A percentile compares a stretch with the other conserved stretches of the same genome.
These are phyloP conservation scores for Niebla homalea DNA, from an alignment of 495 filamentous ascomycete genomes.

Conservation along the genomic window DNA sequence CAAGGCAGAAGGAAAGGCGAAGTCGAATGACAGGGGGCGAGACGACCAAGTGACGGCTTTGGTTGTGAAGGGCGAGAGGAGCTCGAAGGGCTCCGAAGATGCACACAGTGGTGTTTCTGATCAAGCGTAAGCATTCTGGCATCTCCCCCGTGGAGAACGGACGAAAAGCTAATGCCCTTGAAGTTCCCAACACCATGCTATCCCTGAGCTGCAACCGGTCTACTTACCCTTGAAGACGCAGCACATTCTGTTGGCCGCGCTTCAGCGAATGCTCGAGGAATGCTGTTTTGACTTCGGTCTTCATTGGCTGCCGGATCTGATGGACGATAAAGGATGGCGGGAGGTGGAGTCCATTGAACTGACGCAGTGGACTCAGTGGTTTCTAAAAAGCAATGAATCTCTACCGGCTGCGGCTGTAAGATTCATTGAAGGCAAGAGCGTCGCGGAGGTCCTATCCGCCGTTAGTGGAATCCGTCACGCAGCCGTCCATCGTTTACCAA, in stretches of 20 bases:
- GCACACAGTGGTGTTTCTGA: not conserved
- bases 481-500: conserved; percentile 14
- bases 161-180: conserved; percentile 5
- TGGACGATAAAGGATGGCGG: conserved; percentile 6
- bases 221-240: conserved; percentile 13
- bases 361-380: conserved; percentile 12
- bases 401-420: conserved; percentile 6
- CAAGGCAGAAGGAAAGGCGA: not conserved
- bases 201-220: conserved; percentile 4
- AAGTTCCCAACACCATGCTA: conserved; percentile 3
- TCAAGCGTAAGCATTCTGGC: not conserved
- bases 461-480: conserved; percentile 9
- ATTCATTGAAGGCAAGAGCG: conserved; percentile 8
- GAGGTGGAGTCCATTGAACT: conserved; percentile 12
- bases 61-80: not conserved
- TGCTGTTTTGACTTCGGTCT: conserved; percentile 10
- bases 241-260: conserved; percentile 6
- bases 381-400: conserved; percentile 1
- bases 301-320: conserved; percentile 9
- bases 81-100: not conserved
- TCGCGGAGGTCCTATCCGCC: conserved; percentile 10
- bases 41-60: not conserved
- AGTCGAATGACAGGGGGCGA: conserved; percentile 1
- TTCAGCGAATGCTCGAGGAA: conserved; percentile 11
- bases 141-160: not conserved